Evolutionary conservation across 1,284 basidiomycete species (phyloP).

Genomic region (Moesziomyces sp.): DNA sequence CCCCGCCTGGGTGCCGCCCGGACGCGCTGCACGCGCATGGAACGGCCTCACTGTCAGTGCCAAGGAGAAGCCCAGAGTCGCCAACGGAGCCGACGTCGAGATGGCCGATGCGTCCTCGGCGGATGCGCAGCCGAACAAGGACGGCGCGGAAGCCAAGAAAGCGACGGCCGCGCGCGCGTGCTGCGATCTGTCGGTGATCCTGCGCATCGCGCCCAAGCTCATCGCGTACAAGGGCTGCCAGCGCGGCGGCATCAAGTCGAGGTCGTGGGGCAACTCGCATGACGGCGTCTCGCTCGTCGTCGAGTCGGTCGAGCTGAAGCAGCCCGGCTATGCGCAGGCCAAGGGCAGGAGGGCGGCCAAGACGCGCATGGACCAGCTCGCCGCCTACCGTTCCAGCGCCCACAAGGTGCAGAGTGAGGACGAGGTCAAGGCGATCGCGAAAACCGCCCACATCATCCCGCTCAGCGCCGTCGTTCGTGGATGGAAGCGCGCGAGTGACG

Average conservation of each 20-base stretch:
- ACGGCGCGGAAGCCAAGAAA: not conserved
- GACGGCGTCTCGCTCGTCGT: constrained; percentile 72
- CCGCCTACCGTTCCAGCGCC: constrained; percentile 12
- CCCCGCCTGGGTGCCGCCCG: constrained; percentile 56
- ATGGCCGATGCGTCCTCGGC: constrained; percentile 6
- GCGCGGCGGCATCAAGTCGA: constrained; percentile 70
- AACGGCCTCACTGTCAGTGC: constrained; percentile 20
- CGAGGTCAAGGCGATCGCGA: constrained; percentile 6
- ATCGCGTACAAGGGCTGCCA: constrained; percentile 71
- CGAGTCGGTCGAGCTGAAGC: constrained; percentile 69
- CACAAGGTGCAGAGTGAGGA: not conserved
- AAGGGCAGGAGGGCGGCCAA: constrained; percentile 48
- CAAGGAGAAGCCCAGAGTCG: not conserved
- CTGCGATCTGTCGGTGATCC: constrained; percentile 69
- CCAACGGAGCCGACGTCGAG: constrained; percentile 5
- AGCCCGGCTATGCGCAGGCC: constrained; percentile 51
- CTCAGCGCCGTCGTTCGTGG: constrained; percentile 9
- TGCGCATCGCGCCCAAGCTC: constrained; percentile 71
- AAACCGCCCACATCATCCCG: constrained; percentile 14
- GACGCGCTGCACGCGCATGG: constrained; percentile 58
- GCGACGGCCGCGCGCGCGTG: not conserved
- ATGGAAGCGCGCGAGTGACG: constrained; percentile 9
- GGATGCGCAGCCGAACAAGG: not conserved
- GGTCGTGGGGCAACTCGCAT: constrained; percentile 73
- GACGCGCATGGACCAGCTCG: constrained; percentile 49